A percentile compares a stretch with the other conserved stretches of the same genome.
Evolutionary conservation across 1,284 basidiomycete species (phyloP).

Genomic region (Cryptococcus sp.): DNA sequence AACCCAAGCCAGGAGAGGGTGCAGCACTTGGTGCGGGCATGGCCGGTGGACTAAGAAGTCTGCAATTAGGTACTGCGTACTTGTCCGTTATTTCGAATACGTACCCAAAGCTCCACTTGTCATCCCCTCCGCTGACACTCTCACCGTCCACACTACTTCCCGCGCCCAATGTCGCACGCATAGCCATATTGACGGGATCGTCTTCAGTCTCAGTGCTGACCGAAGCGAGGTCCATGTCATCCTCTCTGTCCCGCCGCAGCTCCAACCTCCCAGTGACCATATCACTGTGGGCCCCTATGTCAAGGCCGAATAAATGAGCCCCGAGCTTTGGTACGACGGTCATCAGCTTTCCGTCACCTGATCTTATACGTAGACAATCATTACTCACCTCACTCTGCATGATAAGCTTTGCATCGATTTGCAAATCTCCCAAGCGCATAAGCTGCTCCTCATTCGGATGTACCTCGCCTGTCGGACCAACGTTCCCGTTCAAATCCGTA

Average conservation of each 20-base stretch:
- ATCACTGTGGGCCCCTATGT: too few species aligned
- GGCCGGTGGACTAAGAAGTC: not conserved
- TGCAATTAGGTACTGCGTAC: too few species aligned
- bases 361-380: not conserved
- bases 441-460: constrained; percentile 95
- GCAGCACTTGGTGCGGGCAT: not conserved
- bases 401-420: constrained; percentile 66
- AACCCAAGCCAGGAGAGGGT: not conserved
- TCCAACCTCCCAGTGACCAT: too few species aligned
- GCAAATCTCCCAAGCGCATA: constrained; percentile 86
- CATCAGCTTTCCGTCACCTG: too few species aligned
- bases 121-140: constrained; percentile 11
- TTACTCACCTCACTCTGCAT: constrained; percentile 39
- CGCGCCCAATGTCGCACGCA: constrained; percentile 62
- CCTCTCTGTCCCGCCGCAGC: constrained; percentile 10
- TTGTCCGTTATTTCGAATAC: too few species aligned
- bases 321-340: too few species aligned
- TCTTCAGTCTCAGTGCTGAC: constrained; percentile 73
- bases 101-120: too few species aligned
- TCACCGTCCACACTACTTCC: constrained; percentile 57
- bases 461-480: constrained; percentile 54
- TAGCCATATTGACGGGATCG: constrained; percentile 75
- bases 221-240: constrained; percentile 63
- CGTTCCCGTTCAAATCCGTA: constrained; percentile 22
- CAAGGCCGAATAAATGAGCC: too few species aligned